Percentiles rank a stretch among this genome's conserved stretches.
Conservation (phyloP, 306 rosid species). For the Begonia loranthoides region DNA sequence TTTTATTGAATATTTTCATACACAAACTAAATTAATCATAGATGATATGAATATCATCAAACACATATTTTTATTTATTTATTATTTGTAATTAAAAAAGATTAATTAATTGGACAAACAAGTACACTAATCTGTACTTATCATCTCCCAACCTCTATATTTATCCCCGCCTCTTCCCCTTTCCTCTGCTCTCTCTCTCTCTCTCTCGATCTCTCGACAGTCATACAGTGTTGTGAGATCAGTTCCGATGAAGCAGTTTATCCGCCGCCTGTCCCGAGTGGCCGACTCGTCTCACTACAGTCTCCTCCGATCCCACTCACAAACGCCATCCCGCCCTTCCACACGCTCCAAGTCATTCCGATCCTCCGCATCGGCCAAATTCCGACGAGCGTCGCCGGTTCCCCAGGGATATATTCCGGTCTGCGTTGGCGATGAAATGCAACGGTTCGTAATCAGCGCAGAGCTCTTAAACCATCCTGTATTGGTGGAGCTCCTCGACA, state of each 20-base stretch:
- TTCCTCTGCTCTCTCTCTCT: background rate
- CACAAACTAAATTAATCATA: too few species aligned
- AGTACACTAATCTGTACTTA: slow-evolving; percentile 93
- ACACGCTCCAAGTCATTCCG: slow-evolving; percentile 15
- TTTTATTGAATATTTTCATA: too few species aligned
- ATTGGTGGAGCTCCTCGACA: slow-evolving; percentile 68
- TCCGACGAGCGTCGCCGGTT: slow-evolving; percentile 7
- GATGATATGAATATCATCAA: too few species aligned
- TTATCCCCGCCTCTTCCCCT: slow-evolving; percentile 3
- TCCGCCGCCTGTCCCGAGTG: slow-evolving; percentile 72
- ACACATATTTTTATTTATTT: too few species aligned
- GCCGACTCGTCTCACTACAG: slow-evolving; percentile 84
- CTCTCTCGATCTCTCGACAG: background rate
- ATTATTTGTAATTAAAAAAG: background rate
- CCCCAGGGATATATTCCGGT: slow-evolving; percentile 84
- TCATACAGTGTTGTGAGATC: background rate
- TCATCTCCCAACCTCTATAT: slow-evolving; percentile 31
- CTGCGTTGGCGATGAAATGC: slow-evolving; percentile 94
- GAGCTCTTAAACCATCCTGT: slow-evolving; percentile 77
- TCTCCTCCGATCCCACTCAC: slow-evolving; percentile 38
- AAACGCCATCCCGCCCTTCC: background rate
- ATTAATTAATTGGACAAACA: slow-evolving; percentile 56
- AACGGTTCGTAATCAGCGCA: slow-evolving; percentile 56
- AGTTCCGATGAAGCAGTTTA: slow-evolving; percentile 53
- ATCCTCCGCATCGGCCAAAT: slow-evolving; percentile 13